Percentiles rank a stretch among this genome's conserved stretches.
phyloP scores from a whole-genome alignment of 176 grass and related monocot genomes.

The Raddia guianensis region DNA sequence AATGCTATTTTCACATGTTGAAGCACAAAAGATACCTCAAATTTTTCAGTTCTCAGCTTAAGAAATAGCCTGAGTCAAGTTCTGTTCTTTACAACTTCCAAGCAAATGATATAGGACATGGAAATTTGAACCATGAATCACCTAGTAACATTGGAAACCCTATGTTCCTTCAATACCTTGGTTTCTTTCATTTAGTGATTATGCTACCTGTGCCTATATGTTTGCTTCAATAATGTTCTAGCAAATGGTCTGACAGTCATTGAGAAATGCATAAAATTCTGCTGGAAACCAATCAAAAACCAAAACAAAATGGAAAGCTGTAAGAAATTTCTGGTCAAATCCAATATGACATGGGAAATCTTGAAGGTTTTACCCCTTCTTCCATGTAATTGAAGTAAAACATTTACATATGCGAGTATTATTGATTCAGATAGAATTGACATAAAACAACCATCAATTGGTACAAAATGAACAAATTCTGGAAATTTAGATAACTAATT shows the following conservation, averaged over 20 bases:
- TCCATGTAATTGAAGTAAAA: not conserved
- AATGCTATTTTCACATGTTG: too few relatives aligned
- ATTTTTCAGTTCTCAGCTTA: not conserved
- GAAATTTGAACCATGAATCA: not conserved
- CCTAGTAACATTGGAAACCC: slow-evolving; percentile 3
- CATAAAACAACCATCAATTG: not conserved
- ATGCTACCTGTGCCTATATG: too few relatives aligned
- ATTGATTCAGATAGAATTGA: not conserved
- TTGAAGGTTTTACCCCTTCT: not conserved
- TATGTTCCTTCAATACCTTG: not conserved
- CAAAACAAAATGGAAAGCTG: not conserved
- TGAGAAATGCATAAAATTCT: not conserved
- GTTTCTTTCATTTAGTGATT: too few relatives aligned
- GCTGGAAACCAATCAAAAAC: not conserved
- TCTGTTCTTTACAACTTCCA: not conserved
- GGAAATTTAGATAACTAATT: not conserved
- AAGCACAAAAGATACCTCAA: not conserved
- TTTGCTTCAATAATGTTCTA: not conserved
- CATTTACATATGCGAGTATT: not conserved
- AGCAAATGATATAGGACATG: not conserved
- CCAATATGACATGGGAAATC: not conserved
- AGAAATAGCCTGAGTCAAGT: not conserved
- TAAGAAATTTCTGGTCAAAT: not conserved
- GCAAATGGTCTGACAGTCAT: not conserved
- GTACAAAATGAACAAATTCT: not conserved